Evolutionary conservation across 345 rosid species (phyloP).

Genomic region (Lepidium sativum): DNA sequence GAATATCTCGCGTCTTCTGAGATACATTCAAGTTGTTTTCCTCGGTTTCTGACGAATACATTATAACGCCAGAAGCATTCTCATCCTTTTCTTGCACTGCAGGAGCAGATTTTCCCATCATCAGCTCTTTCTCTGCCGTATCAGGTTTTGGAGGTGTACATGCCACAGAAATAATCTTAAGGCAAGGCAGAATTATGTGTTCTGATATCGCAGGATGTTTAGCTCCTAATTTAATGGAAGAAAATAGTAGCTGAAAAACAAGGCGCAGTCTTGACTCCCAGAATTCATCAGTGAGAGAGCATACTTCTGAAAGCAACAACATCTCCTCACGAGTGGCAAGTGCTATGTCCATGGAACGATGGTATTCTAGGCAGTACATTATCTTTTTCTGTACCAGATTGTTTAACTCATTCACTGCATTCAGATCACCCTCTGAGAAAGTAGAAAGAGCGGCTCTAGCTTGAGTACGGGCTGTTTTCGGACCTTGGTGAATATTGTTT

Average conservation of each 20-base stretch:
- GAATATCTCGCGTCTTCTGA: slow-evolving; percentile 65
- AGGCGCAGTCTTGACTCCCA: slow-evolving; percentile 97
- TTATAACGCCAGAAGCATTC: slow-evolving; percentile 35
- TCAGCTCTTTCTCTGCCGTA: slow-evolving; percentile 69
- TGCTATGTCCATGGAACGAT: slow-evolving; percentile 96
- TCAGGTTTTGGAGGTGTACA: slow-evolving; percentile 99
- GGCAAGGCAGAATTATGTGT: slow-evolving; percentile 94
- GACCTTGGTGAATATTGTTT: slow-evolving; percentile 97
- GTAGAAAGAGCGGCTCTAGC: slow-evolving; percentile 93
- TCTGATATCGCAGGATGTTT: slow-evolving; percentile 98
- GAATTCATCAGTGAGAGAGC: slow-evolving; percentile 90
- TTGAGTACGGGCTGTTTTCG: slow-evolving; percentile 81
- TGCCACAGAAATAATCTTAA: slow-evolving; percentile 87
- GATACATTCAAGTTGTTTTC: slow-evolving; percentile 63
- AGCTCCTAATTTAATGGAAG: slow-evolving; percentile 93
- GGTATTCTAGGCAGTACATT: slow-evolving; percentile 97
- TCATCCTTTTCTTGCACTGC: slow-evolving; percentile 55
- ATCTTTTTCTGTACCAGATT: slow-evolving; percentile 89
- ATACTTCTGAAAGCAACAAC: slow-evolving; percentile 90
- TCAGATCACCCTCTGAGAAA: slow-evolving; percentile 84
- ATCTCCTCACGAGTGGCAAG: slow-evolving; percentile 88
- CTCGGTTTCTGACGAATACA: slow-evolving; percentile 37
- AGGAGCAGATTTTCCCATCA: slow-evolving; percentile 40
- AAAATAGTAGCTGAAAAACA: slow-evolving; percentile 86
- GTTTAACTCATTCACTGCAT: slow-evolving; percentile 81